Conservation (phyloP, 2,329 filamentous ascomycete genomes). For the Huntiella bhutanensis region DNA sequence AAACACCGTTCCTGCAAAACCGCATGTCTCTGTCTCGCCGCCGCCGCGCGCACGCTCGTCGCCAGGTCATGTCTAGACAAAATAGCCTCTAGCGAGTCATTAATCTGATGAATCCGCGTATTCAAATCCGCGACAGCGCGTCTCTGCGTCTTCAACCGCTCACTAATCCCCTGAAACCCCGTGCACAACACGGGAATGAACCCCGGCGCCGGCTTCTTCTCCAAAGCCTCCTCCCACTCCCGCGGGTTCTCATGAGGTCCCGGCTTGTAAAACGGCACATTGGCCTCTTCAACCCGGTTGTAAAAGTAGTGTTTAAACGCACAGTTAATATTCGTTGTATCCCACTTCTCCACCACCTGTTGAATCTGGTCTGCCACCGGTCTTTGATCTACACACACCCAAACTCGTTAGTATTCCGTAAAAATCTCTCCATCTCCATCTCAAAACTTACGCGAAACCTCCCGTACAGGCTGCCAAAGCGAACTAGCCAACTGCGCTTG, state of each 20-base stretch:
- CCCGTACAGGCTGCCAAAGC: constrained; percentile 33
- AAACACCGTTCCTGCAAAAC: constrained; percentile 55
- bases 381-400: constrained; percentile 34
- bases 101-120: constrained; percentile 58
- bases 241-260: constrained; percentile 50
- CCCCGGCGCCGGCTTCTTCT: constrained; percentile 56
- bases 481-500: constrained; percentile 30
- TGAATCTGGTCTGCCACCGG: constrained; percentile 56
- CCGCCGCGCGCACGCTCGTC: constrained; percentile 53
- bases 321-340: constrained; percentile 46
- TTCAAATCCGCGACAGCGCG: constrained; percentile 51
- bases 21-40: constrained; percentile 53
- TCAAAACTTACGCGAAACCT: constrained; percentile 26
- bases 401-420: not conserved
- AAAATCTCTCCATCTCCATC: not conserved
- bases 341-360: constrained; percentile 55
- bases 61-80: constrained; percentile 60
- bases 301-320: constrained; percentile 74
- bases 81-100: constrained; percentile 51
- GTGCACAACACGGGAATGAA: constrained; percentile 60
- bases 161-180: constrained; percentile 53
- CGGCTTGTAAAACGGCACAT: constrained; percentile 59
- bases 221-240: constrained; percentile 70
- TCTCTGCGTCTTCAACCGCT: constrained; percentile 54
- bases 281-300: constrained; percentile 59